phyloP scores from a whole-genome alignment of 495 filamentous ascomycete species.

The Penicillium roqueforti region DNA sequence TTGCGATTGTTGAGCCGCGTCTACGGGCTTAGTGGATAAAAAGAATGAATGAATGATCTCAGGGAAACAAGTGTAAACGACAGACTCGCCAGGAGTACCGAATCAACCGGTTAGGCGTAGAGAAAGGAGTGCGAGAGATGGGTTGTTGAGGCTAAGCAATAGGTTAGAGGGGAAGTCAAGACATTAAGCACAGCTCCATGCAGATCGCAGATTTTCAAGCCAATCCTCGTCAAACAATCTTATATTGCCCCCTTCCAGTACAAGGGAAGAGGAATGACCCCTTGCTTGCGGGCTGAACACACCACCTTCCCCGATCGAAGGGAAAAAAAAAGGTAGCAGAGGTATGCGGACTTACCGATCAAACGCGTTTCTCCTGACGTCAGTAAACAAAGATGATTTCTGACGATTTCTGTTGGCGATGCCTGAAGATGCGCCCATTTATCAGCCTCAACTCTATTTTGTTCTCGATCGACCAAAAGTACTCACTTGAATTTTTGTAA shows the following conservation, averaged over 20 bases:
- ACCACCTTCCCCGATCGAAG: slow-evolving; percentile 12
- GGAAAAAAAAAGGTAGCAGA: neutral
- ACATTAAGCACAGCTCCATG: slow-evolving; percentile 1
- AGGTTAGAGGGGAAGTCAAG: slow-evolving; percentile 16
- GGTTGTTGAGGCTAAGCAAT: slow-evolving; percentile 8
- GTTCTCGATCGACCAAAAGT: too few species aligned
- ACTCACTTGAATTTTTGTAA: neutral
- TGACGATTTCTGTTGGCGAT: neutral
- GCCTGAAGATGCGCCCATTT: neutral
- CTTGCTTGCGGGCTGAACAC: slow-evolving; percentile 16
- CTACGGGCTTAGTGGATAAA: slow-evolving; percentile 10
- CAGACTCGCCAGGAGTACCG: slow-evolving; percentile 23
- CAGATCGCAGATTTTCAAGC: slow-evolving; percentile 14
- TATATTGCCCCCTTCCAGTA: slow-evolving; percentile 18
- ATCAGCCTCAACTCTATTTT: slow-evolving; percentile 6
- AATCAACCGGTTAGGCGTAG: slow-evolving; percentile 20
- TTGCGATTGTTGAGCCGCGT: slow-evolving; percentile 13
- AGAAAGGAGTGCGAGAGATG: neutral
- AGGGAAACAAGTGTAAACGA: slow-evolving; percentile 6
- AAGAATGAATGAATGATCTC: slow-evolving; percentile 17
- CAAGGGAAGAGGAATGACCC: slow-evolving; percentile 17
- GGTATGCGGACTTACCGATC: slow-evolving; percentile 23
- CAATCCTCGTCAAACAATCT: slow-evolving; percentile 12
- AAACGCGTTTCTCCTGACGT: slow-evolving; percentile 22
- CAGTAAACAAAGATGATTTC: slow-evolving; percentile 20